Base-by-base conservation (phyloP, 2,329 filamentous ascomycete species). In the Reticulascus tulasneorum region DNA sequence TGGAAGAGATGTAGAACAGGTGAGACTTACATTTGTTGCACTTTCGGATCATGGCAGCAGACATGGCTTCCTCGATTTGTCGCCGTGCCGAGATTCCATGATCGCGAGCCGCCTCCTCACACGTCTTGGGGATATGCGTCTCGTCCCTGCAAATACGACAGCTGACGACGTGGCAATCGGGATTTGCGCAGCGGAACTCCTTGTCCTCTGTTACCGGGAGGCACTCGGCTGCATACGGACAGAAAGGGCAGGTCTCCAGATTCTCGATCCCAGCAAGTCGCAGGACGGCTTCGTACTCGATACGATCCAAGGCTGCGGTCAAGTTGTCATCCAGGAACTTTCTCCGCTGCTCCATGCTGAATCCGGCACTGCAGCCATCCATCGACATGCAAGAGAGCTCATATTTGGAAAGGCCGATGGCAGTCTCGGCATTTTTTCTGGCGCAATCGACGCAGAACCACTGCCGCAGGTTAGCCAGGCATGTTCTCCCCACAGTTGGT, bases 51-150 rank as follows among this genome's bases (percentile, higher is more conserved):
- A 94, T 51, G 2, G 88, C 88, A 12, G 75, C 72, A 3, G 84
- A 87, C 84, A 90, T 91, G 15, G 86, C 87, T 55, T 94, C 87
- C 56, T 94, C 88, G 20, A 94, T 77, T 4, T 68, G 59, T 45
- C 83, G 84, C 12, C 84, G 77, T 13, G 75, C 67, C 5, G 73
- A 71, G 7, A 80, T 54, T 1, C 79, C 77, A 24, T 70, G 71
- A 3, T 86, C 79, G 15, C 59, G 66, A 25, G 72, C 73, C 23
- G 69, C 73, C 52, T 93, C 83, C 22, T 79, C 73, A 48, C 88
- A 94, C 1, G 72, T 80, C 43, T 77, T 70, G 0, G 87, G 86
- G 9, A 87, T 69, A 50, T 94, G 88, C 0, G 82, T 82, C 29
- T 78, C 71, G 33, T 69, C 62, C 21, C 75, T 72, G 59, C 88